Evolutionary conservation across 2,329 filamentous ascomycete species (phyloP).

Genomic region (Fusarium mangiferae): DNA sequence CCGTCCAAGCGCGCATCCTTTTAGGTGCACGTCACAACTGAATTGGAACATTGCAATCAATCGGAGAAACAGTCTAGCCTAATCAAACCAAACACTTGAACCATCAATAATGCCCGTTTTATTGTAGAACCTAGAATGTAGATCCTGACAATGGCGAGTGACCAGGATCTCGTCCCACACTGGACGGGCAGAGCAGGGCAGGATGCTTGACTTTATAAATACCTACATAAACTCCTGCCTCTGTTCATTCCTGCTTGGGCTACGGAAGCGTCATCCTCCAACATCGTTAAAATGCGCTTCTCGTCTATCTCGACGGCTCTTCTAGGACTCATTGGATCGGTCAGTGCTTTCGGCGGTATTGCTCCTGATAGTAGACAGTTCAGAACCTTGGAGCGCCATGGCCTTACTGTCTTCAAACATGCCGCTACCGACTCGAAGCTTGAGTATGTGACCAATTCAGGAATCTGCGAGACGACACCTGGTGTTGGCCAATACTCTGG

Average conservation of each 20-base stretch:
- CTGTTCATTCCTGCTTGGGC: neutral
- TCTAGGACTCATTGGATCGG: slow-evolving; percentile 28
- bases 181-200: neutral
- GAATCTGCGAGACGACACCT: slow-evolving; percentile 64
- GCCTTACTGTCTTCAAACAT: slow-evolving; percentile 30
- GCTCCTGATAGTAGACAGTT: slow-evolving; percentile 33
- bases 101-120: slow-evolving; percentile 7
- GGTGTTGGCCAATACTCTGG: slow-evolving; percentile 74
- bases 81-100: neutral
- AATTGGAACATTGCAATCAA: slow-evolving; percentile 21
- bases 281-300: slow-evolving; percentile 31
- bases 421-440: slow-evolving; percentile 35
- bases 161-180: slow-evolving; percentile 33
- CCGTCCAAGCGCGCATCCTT: slow-evolving; percentile 16
- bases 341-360: slow-evolving; percentile 31
- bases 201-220: slow-evolving; percentile 17
- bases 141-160: slow-evolving; percentile 21
- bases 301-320: slow-evolving; percentile 27
- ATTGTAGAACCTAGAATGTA: slow-evolving; percentile 9
- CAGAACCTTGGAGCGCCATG: slow-evolving; percentile 17
- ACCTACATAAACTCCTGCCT: neutral
- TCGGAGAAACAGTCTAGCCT: slow-evolving; percentile 13
- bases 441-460: slow-evolving; percentile 48
- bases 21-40: neutral
- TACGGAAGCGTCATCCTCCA: neutral